phyloP scores from a whole-genome alignment of 2,329 filamentous ascomycete genomes.

The Apiospora malaysiana region DNA sequence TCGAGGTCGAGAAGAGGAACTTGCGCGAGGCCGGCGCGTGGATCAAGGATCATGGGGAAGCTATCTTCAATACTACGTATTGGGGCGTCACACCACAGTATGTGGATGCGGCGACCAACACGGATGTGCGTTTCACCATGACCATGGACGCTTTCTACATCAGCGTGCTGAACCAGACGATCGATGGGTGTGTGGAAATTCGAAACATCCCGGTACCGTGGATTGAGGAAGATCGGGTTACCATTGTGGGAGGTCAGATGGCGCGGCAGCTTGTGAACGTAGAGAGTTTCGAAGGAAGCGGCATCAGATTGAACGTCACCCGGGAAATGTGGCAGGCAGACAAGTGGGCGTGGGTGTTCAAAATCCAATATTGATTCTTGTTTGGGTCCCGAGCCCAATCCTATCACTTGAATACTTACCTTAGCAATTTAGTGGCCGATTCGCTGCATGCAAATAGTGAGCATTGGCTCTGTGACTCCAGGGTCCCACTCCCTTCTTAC shows the following conservation, averaged over 20 bases:
- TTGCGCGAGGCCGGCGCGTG: conserved; percentile 58
- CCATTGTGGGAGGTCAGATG: conserved; percentile 44
- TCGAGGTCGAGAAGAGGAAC: conserved; percentile 52
- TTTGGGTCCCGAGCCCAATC: no score
- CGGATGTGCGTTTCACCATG: conserved; percentile 56
- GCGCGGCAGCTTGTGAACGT: not conserved
- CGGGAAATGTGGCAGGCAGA: not conserved
- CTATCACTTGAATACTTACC: no score
- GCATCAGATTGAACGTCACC: not conserved
- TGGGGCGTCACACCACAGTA: conserved; percentile 35
- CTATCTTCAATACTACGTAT: conserved; percentile 63
- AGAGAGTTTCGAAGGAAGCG: not conserved
- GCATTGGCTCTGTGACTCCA: no score
- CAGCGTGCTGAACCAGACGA: conserved; percentile 41
- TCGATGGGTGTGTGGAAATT: not conserved
- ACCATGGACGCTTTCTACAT: conserved; percentile 60
- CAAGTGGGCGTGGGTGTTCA: conserved; percentile 33
- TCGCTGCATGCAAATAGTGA: no score
- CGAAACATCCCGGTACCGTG: conserved; percentile 41
- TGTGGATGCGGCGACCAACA: conserved; percentile 30
- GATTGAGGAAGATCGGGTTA: conserved; percentile 52
- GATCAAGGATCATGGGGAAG: conserved; percentile 59
- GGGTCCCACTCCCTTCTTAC: no score
- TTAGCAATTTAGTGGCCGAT: no score
- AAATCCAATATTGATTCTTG: conserved; percentile 35